Conservation (phyloP, 2,329 filamentous ascomycete species). For the Decorospora gaudefroyi region DNA sequence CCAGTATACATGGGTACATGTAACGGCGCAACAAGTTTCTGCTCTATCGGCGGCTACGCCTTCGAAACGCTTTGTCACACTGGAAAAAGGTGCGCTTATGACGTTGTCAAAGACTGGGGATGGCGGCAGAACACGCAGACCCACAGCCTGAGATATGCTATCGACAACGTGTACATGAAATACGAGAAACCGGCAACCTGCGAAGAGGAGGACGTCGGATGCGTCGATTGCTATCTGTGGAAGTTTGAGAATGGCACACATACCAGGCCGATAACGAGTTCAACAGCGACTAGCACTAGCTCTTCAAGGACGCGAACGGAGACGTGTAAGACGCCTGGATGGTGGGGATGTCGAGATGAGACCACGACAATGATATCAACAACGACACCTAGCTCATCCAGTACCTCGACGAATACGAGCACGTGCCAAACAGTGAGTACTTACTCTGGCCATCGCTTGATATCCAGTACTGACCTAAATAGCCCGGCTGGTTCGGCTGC, state of each 20-base stretch:
- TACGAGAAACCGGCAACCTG: conserved; percentile 44
- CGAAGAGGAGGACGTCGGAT: conserved; percentile 41
- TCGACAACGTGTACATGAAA: conserved; percentile 43
- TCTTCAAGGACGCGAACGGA: conserved; percentile 39
- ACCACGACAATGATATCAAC: conserved; percentile 35
- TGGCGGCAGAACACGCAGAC: conserved; percentile 44
- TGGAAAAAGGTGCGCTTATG: conserved; percentile 43
- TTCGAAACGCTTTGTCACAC: conserved; percentile 46
- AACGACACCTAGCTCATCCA: conserved; percentile 28
- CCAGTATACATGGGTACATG: conserved; percentile 47
- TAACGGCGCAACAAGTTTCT: conserved; percentile 43
- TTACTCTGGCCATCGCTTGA: background rate
- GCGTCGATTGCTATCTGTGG: conserved; percentile 45
- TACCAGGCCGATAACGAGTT: conserved; percentile 32
- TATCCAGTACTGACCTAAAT: conserved; percentile 11
- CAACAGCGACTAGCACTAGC: conserved; percentile 31
- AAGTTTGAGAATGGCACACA: conserved; percentile 46
- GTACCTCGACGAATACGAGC: conserved; percentile 36
- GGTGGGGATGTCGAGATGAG: conserved; percentile 46
- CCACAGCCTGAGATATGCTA: conserved; percentile 42
- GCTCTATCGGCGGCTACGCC: conserved; percentile 44
- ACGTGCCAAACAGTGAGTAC: conserved; percentile 41
- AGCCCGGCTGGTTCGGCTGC: conserved; percentile 47
- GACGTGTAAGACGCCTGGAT: conserved; percentile 46
- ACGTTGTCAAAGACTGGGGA: conserved; percentile 46